These are phyloP conservation scores for Paxillus involutus DNA, from an alignment of 768 basidiomycete genomes.

Conservation along the genomic window DNA sequence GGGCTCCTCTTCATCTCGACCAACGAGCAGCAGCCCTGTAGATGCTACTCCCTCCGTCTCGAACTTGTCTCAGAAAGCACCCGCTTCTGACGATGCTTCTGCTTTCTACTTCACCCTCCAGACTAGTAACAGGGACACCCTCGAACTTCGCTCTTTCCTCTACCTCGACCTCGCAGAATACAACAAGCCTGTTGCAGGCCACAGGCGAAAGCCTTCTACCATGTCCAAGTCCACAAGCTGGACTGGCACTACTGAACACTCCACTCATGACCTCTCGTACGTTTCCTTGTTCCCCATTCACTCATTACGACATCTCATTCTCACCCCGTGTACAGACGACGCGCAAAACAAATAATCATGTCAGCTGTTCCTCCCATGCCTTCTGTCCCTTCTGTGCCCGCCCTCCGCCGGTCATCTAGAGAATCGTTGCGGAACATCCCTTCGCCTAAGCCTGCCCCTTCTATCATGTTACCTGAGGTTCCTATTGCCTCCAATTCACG, in stretches of 20 bases:
- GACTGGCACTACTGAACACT: conserved; percentile 19
- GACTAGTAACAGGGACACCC: conserved; percentile 36
- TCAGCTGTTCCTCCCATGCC: conserved; percentile 10
- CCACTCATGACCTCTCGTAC: conserved; percentile 13
- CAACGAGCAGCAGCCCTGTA: conserved; percentile 13
- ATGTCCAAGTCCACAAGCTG: conserved; percentile 32
- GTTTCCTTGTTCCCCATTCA: conserved; percentile 1
- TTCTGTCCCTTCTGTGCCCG: not conserved
- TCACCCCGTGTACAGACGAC: conserved; percentile 17
- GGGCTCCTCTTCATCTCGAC: conserved; percentile 16
- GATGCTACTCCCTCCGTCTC: not conserved
- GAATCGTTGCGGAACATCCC: conserved; percentile 51
- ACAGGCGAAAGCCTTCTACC: conserved; percentile 33
- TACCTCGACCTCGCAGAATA: conserved; percentile 68
- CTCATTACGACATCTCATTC: not conserved
- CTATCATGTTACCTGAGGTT: conserved; percentile 47
- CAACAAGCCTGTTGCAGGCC: conserved; percentile 39
- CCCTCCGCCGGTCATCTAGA: conserved; percentile 34
- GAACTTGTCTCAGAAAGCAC: not conserved
- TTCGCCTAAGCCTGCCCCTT: conserved; percentile 61
- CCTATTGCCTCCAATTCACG: conserved; percentile 23
- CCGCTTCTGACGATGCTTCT: conserved; percentile 29
- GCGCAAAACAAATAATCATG: conserved; percentile 22
- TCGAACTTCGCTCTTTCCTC: conserved; percentile 57
- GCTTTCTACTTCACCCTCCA: conserved; percentile 51